A percentile compares a stretch with the other conserved stretches of the same genome.
Conservation (phyloP, 768 basidiomycete species). For the Trametes gibbosa region DNA sequence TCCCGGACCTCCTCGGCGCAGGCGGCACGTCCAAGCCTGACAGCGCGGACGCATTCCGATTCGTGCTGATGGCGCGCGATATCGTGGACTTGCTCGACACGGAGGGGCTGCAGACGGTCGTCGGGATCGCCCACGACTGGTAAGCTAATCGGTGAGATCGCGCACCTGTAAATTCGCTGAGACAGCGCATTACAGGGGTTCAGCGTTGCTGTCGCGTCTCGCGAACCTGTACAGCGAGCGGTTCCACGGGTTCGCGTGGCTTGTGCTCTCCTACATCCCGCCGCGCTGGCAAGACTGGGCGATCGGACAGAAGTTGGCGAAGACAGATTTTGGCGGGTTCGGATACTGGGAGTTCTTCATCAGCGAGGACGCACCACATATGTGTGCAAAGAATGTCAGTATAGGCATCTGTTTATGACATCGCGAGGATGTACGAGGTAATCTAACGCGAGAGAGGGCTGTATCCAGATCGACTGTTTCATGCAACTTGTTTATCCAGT, state of each 20-base stretch:
- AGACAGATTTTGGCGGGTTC: conserved; percentile 4
- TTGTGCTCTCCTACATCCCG: conserved; percentile 32
- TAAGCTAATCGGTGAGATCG: neutral
- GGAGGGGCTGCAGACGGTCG: conserved; percentile 28
- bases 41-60: conserved; percentile 28
- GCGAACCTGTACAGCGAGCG: conserved; percentile 33
- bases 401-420: neutral
- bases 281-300: conserved; percentile 26
- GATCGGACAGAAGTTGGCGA: conserved; percentile 23
- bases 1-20: conserved; percentile 46
- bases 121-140: conserved; percentile 37
- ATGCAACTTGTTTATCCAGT: conserved; percentile 33
- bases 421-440: too few species aligned
- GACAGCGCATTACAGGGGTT: neutral
- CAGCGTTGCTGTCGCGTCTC: neutral
- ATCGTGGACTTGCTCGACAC: conserved; percentile 36
- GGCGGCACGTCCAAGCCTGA: conserved; percentile 44
- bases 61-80: conserved; percentile 28
- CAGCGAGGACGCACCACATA: neutral
- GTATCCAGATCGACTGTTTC: conserved; percentile 38
- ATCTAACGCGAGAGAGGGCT: neutral
- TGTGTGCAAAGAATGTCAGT: conserved; percentile 4
- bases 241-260: conserved; percentile 39
- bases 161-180: neutral
- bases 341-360: conserved; percentile 40